Percentiles rank a stretch among this genome's conserved stretches.
Evolutionary conservation across 2,329 filamentous ascomycete species (phyloP).

Genomic region (Cordyceps farinosa): DNA sequence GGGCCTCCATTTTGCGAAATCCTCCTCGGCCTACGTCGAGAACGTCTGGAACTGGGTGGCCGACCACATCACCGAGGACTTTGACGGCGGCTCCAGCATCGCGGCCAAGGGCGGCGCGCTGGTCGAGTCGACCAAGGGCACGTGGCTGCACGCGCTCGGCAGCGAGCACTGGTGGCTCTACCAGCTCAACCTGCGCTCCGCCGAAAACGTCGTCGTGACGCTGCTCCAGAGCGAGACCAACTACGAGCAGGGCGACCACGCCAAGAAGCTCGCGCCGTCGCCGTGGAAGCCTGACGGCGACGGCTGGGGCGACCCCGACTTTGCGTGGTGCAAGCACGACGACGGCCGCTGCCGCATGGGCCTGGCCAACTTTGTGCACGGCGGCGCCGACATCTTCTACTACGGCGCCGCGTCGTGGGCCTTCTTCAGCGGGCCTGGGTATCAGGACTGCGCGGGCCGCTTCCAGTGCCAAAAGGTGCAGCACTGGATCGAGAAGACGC

Average conservation of each 20-base stretch:
- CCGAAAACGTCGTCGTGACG: constrained; percentile 47
- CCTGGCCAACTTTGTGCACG: constrained; percentile 39
- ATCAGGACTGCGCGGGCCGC: constrained; percentile 32
- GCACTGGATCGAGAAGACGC: constrained; percentile 39
- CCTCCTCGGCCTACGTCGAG: constrained; percentile 14
- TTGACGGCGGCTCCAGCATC: constrained; percentile 42
- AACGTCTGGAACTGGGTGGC: constrained; percentile 37
- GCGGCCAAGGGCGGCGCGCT: constrained; percentile 47
- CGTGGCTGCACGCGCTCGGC: constrained; percentile 46
- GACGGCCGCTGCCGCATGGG: constrained; percentile 43
- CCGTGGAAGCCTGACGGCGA: constrained; percentile 37
- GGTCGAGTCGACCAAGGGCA: constrained; percentile 45
- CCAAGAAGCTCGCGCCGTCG: constrained; percentile 31
- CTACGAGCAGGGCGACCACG: constrained; percentile 33
- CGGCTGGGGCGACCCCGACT: constrained; percentile 42
- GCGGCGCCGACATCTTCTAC: constrained; percentile 38
- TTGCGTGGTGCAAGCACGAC: constrained; percentile 35
- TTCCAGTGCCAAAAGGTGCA: constrained; percentile 33
- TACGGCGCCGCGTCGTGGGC: constrained; percentile 39
- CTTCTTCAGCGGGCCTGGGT: constrained; percentile 26
- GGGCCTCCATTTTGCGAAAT: constrained; percentile 45
- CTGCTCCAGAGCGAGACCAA: constrained; percentile 55
- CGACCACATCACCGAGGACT: constrained; percentile 46
- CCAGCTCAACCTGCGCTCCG: constrained; percentile 51
- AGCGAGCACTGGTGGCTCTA: constrained; percentile 58